Evolutionary conservation across 1,284 basidiomycete species (phyloP).

Genomic region (Cryptococcus amylolentus): DNA sequence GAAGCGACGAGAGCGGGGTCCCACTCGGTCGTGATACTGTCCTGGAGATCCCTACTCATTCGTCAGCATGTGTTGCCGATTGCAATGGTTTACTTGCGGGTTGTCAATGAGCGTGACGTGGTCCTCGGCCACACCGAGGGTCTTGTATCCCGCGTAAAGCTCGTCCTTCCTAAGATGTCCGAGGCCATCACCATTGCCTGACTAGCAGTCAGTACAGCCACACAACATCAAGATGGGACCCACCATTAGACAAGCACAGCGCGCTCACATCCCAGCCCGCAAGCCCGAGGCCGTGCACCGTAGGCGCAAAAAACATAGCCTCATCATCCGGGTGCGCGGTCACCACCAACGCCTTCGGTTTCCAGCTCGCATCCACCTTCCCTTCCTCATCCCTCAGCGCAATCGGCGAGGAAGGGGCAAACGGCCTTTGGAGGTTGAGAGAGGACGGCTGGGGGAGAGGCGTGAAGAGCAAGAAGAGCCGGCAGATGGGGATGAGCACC

Average conservation of each 20-base stretch:
- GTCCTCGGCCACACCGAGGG: slow-evolving; percentile 62
- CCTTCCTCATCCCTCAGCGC: neutral
- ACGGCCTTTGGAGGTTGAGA: neutral
- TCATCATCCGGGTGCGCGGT: slow-evolving; percentile 60
- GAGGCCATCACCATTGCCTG: slow-evolving; percentile 74
- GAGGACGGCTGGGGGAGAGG: neutral
- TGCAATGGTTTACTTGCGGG: slow-evolving; percentile 57
- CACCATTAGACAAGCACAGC: slow-evolving; percentile 53
- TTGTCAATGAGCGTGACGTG: slow-evolving; percentile 66
- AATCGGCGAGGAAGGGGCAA: neutral
- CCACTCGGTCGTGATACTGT: slow-evolving; percentile 60
- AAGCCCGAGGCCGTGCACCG: slow-evolving; percentile 30
- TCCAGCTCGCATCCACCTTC: neutral
- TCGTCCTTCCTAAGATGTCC: slow-evolving; percentile 65
- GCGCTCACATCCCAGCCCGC: slow-evolving; percentile 44
- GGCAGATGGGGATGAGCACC: neutral
- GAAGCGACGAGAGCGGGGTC: slow-evolving; percentile 3
- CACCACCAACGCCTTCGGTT: slow-evolving; percentile 48
- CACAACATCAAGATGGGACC: slow-evolving; percentile 8
- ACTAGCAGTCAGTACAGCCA: neutral
- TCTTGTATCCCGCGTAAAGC: slow-evolving; percentile 62
- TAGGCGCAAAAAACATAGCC: slow-evolving; percentile 67
- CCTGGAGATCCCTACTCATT: slow-evolving; percentile 64
- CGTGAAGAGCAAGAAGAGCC: slow-evolving; percentile 5
- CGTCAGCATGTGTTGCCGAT: neutral